Evolutionary conservation across 345 rosid genomes (phyloP).

Genomic region (Murraya koenigii): DNA sequence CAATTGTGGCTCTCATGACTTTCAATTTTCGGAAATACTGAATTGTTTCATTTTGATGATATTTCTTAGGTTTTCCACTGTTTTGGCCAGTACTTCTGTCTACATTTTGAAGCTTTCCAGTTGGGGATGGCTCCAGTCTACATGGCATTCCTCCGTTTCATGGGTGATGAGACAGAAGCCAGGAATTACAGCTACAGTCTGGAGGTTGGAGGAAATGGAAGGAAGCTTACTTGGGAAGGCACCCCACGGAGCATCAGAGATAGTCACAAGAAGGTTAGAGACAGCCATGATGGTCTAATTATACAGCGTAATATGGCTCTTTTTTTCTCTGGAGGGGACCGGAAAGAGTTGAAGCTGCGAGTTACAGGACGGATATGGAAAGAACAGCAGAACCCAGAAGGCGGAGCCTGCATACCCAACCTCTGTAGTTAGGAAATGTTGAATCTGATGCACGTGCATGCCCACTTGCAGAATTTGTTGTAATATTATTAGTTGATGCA

Average conservation of each 20-base stretch:
- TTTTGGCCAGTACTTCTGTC: constrained; percentile 93
- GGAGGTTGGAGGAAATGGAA: constrained; percentile 90
- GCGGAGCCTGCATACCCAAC: constrained; percentile 84
- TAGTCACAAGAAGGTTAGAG: constrained; percentile 88
- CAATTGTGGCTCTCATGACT: not conserved
- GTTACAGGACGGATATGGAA: constrained; percentile 96
- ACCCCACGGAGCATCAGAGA: constrained; percentile 87
- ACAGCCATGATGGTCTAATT: constrained; percentile 87
- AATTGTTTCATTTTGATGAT: constrained; percentile 13
- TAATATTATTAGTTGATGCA: constrained; percentile 14
- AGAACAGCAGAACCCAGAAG: constrained; percentile 84
- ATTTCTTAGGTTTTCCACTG: constrained; percentile 73
- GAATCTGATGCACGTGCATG: not conserved
- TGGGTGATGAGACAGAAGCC: constrained; percentile 91
- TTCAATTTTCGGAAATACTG: not conserved
- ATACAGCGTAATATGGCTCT: constrained; percentile 93
- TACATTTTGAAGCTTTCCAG: constrained; percentile 98
- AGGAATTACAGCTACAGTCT: constrained; percentile 87
- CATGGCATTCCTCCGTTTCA: constrained; percentile 91
- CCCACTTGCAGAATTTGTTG: constrained; percentile 7
- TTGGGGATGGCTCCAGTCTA: constrained; percentile 96
- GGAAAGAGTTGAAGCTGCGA: constrained; percentile 89
- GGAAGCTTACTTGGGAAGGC: constrained; percentile 94
- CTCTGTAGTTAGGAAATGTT: constrained; percentile 51
- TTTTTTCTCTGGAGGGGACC: constrained; percentile 93